These are phyloP conservation scores for Kwoniella shivajii DNA, from an alignment of 1,284 basidiomycete genomes.

Conservation along the genomic window DNA sequence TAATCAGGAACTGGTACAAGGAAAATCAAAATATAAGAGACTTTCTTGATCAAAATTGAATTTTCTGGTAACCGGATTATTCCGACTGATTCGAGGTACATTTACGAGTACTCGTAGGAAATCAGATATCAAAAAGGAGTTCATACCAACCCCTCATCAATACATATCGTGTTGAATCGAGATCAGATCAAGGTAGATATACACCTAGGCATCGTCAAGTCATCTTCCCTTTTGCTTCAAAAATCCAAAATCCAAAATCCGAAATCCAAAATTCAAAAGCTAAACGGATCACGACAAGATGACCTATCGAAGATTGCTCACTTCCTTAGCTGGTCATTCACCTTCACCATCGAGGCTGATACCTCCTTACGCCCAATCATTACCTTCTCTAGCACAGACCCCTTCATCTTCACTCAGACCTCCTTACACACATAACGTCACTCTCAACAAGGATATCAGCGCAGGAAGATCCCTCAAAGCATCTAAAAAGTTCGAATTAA, in stretches of 20 bases:
- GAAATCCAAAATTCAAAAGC: too few relatives aligned
- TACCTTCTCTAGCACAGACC: constrained; percentile 1
- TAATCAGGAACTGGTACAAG: too few relatives aligned
- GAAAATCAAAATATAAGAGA: too few relatives aligned
- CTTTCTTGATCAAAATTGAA: too few relatives aligned
- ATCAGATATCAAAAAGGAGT: too few relatives aligned
- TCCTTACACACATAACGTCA: constrained; percentile 24
- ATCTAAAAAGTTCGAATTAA: constrained; percentile 6
- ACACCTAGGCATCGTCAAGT: neutral
- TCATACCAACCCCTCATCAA: too few relatives aligned
- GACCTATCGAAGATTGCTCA: constrained; percentile 22
- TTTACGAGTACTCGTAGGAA: too few relatives aligned
- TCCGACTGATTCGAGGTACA: too few relatives aligned
- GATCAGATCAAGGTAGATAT: neutral
- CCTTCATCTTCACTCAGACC: constrained; percentile 22
- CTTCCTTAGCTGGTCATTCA: constrained; percentile 21
- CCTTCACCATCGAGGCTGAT: constrained; percentile 20
- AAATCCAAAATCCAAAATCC: neutral
- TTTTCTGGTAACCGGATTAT: too few relatives aligned
- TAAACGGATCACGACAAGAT: constrained; percentile 4
- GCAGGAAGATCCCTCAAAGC: constrained; percentile 7
- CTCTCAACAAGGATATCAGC: neutral
- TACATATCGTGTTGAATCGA: neutral
- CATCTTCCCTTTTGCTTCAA: neutral
- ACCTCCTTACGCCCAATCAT: constrained; percentile 28